Conservation (phyloP, 352 stramenopile genomes). For the Pythium folliculosum region DNA sequence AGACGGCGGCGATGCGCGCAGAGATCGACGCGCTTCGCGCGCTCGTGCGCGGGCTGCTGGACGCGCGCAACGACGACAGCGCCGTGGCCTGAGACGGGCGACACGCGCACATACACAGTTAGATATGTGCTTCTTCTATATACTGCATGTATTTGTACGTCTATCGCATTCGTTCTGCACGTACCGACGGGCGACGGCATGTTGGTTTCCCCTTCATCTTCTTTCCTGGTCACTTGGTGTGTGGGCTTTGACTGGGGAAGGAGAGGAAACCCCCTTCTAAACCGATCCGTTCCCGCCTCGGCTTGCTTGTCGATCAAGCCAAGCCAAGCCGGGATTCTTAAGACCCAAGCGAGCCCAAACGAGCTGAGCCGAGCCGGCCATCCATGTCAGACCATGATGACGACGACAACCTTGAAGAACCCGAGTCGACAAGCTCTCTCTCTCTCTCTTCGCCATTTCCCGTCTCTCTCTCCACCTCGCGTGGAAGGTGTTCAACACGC, state of each 20-base stretch:
- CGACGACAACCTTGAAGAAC: conserved; percentile 9
- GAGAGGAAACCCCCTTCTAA: conserved; percentile 16
- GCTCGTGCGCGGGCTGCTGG: conserved; percentile 5
- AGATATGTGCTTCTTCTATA: too few species aligned
- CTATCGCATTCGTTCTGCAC: too few species aligned
- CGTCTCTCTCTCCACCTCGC: not conserved
- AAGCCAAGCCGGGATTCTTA: not conserved
- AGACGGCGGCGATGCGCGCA: not conserved
- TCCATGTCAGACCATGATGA: conserved; percentile 12
- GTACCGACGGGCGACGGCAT: too few species aligned
- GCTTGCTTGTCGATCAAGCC: too few species aligned
- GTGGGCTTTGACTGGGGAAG: too few species aligned
- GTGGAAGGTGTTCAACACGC: too few species aligned
- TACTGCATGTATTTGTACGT: not conserved
- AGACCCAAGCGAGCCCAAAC: conserved; percentile 3
- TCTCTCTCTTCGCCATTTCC: not conserved
- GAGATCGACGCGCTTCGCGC: conserved; percentile 15
- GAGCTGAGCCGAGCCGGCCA: not conserved
- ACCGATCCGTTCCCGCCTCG: conserved; percentile 6
- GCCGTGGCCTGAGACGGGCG: not conserved
- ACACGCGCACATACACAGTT: too few species aligned
- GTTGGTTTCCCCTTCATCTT: too few species aligned
- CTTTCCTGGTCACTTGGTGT: too few species aligned
- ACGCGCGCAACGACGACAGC: not conserved
- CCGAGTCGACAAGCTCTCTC: not conserved